These are phyloP conservation scores for Phyllachora maydis DNA, from an alignment of 2,329 filamentous ascomycete genomes.

Conservation along the genomic window DNA sequence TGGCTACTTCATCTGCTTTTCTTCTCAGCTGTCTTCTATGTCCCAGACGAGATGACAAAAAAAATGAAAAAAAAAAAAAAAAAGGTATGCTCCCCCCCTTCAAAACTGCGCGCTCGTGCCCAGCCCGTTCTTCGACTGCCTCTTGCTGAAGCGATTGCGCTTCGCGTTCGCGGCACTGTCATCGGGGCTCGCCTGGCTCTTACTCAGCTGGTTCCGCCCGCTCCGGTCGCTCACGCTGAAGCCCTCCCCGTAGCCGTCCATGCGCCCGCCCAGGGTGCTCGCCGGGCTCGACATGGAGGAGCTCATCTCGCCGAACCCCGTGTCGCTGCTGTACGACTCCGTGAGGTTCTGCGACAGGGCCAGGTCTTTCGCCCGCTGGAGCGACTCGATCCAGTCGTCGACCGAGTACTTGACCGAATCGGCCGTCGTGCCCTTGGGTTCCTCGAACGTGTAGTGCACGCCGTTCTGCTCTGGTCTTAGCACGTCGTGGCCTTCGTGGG, in stretches of 20 bases:
- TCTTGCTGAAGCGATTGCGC: constrained; percentile 63
- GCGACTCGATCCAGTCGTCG: constrained; percentile 79
- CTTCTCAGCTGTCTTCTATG: too few relatives aligned
- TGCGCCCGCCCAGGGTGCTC: constrained; percentile 45
- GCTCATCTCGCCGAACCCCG: constrained; percentile 44
- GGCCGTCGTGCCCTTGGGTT: constrained; percentile 46
- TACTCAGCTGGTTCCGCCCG: constrained; percentile 35
- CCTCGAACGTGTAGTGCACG: constrained; percentile 84
- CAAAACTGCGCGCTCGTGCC: constrained; percentile 54
- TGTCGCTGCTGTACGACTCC: constrained; percentile 45
- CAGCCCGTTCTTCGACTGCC: constrained; percentile 86
- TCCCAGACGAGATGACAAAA: background rate
- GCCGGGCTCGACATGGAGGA: constrained; percentile 57
- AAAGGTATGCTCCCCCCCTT: constrained; percentile 5
- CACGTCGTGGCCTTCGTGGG: too few relatives aligned
- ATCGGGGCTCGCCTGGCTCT: constrained; percentile 34
- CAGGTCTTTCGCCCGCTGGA: constrained; percentile 73
- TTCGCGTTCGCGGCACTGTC: constrained; percentile 27
- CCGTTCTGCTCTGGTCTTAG: constrained; percentile 55
- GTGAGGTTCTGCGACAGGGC: constrained; percentile 52
- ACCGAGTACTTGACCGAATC: constrained; percentile 48
- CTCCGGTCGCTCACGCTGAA: constrained; percentile 27
- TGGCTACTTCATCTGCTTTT: too few relatives aligned
- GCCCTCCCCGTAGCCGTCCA: constrained; percentile 29
- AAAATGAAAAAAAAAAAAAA: background rate